Percentiles rank a stretch among this genome's conserved stretches.
These are phyloP conservation scores for Vicia faba DNA, from an alignment of 306 rosid species.

Conservation along the genomic window DNA sequence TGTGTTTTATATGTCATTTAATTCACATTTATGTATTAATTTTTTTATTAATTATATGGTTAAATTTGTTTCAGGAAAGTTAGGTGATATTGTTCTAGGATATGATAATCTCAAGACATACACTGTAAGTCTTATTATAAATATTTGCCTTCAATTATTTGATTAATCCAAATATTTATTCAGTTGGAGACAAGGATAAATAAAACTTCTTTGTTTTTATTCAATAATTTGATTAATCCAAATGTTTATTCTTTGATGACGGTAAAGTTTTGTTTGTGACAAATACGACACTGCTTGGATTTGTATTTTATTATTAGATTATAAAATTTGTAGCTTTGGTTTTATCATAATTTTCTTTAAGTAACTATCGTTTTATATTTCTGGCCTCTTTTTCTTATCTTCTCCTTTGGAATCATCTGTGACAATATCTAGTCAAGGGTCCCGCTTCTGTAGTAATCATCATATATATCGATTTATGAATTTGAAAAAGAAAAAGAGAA, in stretches of 20 bases:
- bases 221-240: not conserved
- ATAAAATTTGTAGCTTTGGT: not conserved
- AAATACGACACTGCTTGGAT: not conserved
- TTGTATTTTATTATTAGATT: not conserved
- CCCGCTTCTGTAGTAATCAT: not conserved
- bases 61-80: slow-evolving; percentile 51
- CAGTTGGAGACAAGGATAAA: not conserved
- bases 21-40: not conserved
- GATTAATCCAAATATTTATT: too few relatives aligned
- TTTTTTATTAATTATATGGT: slow-evolving; percentile 1
- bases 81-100: slow-evolving; percentile 77
- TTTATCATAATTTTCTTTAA: too few relatives aligned
- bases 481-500: too few relatives aligned
- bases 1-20: not conserved
- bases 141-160: too few relatives aligned
- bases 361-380: too few relatives aligned
- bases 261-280: not conserved
- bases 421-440: not conserved
- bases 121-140: slow-evolving; percentile 40
- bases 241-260: not conserved
- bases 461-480: too few relatives aligned
- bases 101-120: slow-evolving; percentile 61
- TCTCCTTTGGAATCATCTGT: not conserved
- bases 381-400: not conserved
- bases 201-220: not conserved